Evolutionary conservation across 805 yeast species (phyloP).

Genomic region (Ogataea pignaliae): DNA sequence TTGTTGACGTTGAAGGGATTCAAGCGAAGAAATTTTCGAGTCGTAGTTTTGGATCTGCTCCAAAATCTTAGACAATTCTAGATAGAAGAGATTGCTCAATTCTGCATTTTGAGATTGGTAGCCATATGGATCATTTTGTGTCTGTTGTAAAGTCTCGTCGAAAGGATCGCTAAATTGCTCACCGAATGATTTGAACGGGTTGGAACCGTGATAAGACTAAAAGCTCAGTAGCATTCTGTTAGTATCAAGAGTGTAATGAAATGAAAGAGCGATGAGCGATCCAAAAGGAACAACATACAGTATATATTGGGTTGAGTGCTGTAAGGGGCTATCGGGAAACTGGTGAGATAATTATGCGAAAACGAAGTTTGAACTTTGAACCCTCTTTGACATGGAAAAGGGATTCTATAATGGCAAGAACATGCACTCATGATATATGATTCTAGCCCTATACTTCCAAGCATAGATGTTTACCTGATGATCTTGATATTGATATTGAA

Average conservation of each 20-base stretch:
- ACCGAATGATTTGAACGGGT: not conserved
- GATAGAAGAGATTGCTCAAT: slow-evolving; percentile 1
- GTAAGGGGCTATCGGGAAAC: too few species aligned
- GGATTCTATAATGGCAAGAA: too few species aligned
- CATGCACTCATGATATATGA: too few species aligned
- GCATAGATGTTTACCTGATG: too few species aligned
- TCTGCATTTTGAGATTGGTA: not conserved
- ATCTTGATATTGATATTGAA: too few species aligned
- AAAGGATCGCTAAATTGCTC: slow-evolving; percentile 1
- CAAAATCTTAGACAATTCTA: slow-evolving; percentile 1
- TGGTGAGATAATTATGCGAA: too few species aligned
- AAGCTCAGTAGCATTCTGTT: not conserved
- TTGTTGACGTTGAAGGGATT: slow-evolving; percentile 57
- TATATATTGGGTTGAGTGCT: too few species aligned
- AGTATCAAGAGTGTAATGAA: not conserved
- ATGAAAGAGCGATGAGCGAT: too few species aligned
- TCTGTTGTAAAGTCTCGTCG: not conserved
- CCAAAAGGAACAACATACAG: too few species aligned
- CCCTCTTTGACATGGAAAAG: too few species aligned
- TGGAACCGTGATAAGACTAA: not conserved
- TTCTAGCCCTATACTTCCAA: too few species aligned
- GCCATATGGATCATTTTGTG: not conserved
- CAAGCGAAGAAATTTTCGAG: slow-evolving; percentile 57
- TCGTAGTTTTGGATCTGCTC: slow-evolving; percentile 37
- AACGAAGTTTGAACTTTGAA: too few species aligned